phyloP scores from a whole-genome alignment of 129 eudicot species.

The Oenanthe sinensis region DNA sequence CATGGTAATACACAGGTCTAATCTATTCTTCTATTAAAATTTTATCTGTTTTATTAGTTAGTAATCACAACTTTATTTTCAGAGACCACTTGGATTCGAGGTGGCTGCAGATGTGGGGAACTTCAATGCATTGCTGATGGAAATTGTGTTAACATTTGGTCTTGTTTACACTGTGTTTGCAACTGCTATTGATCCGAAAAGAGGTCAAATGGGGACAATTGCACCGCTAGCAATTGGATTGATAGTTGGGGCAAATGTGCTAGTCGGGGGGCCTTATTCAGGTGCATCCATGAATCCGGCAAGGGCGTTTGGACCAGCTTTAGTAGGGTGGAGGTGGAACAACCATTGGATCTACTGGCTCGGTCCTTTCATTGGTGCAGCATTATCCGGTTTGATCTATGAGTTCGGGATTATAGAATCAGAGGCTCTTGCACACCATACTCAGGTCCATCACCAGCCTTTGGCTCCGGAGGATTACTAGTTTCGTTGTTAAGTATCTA shows the following conservation, averaged over 20 bases:
- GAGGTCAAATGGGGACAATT: slow-evolving; percentile 70
- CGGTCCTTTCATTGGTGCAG: slow-evolving; percentile 82
- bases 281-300: slow-evolving; percentile 96
- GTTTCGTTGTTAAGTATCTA: neutral
- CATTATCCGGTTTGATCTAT: slow-evolving; percentile 53
- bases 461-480: slow-evolving; percentile 8
- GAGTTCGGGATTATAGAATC: slow-evolving; percentile 68
- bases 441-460: slow-evolving; percentile 36
- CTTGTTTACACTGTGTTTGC: slow-evolving; percentile 57
- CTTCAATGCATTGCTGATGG: slow-evolving; percentile 49
- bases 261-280: slow-evolving; percentile 80
- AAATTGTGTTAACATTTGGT: slow-evolving; percentile 52
- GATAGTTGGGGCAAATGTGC: slow-evolving; percentile 63
- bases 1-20: slow-evolving; percentile 37
- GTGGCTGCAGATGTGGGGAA: slow-evolving; percentile 54
- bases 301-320: slow-evolving; percentile 79
- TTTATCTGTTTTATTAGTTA: neutral
- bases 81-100: slow-evolving; percentile 59
- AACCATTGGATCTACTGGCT: slow-evolving; percentile 92
- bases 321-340: slow-evolving; percentile 89
- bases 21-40: neutral
- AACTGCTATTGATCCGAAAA: slow-evolving; percentile 64
- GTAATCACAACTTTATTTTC: neutral
- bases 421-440: slow-evolving; percentile 25
- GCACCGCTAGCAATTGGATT: slow-evolving; percentile 81